Conservation (phyloP, 352 stramenopile genomes). For the Phytopythium sindhum region DNA sequence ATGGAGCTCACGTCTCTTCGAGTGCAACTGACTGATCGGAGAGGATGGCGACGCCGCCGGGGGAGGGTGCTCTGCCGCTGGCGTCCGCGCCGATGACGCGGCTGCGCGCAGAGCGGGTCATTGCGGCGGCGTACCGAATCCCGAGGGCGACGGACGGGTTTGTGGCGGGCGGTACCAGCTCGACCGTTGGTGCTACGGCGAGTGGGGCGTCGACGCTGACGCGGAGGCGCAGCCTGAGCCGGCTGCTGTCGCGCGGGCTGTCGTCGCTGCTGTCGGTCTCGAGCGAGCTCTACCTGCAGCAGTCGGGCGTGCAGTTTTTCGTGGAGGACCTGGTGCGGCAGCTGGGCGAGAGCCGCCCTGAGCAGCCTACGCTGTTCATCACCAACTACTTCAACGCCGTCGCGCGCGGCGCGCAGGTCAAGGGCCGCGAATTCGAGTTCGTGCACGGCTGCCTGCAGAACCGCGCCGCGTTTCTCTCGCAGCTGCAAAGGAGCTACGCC, state of each 20-base stretch:
- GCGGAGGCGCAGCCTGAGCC: conserved; percentile 16
- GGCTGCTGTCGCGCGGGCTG: conserved; percentile 15
- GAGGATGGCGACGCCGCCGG: neutral
- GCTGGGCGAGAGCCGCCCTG: conserved; percentile 42
- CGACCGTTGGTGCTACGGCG: too few species aligned
- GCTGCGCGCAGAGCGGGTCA: conserved; percentile 39
- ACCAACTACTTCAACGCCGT: conserved; percentile 39
- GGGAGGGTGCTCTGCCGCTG: neutral
- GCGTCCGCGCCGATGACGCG: conserved; percentile 18
- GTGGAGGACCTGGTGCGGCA: conserved; percentile 52
- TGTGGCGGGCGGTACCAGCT: neutral
- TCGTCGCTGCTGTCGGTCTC: conserved; percentile 12
- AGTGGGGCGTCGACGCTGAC: neutral
- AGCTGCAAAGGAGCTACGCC: conserved; percentile 35
- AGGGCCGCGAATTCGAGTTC: conserved; percentile 42
- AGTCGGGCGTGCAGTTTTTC: conserved; percentile 50
- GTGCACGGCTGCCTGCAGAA: conserved; percentile 55
- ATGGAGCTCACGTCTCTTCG: neutral
- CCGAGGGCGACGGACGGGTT: conserved; percentile 1
- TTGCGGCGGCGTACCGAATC: conserved; percentile 35
- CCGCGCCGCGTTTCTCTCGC: conserved; percentile 37
- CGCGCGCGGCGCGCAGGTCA: conserved; percentile 32
- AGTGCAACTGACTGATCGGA: neutral
- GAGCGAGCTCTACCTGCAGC: conserved; percentile 48
- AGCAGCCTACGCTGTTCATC: conserved; percentile 38